Percentiles rank a stretch among this genome's conserved stretches.
Evolutionary conservation across 179 eudicot species (phyloP).

Genomic region (Silene coronaria): DNA sequence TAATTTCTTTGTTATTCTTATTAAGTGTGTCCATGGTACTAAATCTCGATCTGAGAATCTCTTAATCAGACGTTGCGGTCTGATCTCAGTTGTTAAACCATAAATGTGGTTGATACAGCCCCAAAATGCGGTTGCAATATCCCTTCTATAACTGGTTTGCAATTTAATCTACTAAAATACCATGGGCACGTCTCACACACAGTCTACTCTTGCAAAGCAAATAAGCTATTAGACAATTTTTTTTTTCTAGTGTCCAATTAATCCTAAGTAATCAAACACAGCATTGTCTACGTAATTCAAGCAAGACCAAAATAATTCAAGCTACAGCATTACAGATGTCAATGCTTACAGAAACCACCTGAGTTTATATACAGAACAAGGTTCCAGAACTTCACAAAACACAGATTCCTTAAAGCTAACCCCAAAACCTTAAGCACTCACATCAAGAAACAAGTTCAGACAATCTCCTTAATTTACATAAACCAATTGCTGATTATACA

Average conservation of each 20-base stretch:
- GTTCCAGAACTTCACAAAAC: not conserved
- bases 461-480: not conserved
- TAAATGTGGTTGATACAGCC: not conserved
- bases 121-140: not conserved
- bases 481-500: not conserved
- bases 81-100: not conserved
- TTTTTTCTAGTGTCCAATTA: not conserved
- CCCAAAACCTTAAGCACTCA: no score
- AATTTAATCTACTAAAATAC: not conserved
- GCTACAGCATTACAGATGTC: not conserved
- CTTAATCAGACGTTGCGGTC: no score
- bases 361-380: not conserved
- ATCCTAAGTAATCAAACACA: not conserved
- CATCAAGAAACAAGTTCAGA: no score
- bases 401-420: no score
- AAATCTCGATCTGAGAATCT: not conserved
- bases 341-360: not conserved
- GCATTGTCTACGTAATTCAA: not conserved
- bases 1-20: not conserved
- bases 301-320: not conserved
- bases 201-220: not conserved
- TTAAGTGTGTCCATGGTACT: not conserved
- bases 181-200: not conserved
- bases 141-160: not conserved
- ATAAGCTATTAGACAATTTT: not conserved